Percentiles rank a stretch among this genome's conserved stretches.
These are phyloP conservation scores for Sporothrix luriei DNA, from an alignment of 2,329 filamentous ascomycete genomes.

Conservation along the genomic window DNA sequence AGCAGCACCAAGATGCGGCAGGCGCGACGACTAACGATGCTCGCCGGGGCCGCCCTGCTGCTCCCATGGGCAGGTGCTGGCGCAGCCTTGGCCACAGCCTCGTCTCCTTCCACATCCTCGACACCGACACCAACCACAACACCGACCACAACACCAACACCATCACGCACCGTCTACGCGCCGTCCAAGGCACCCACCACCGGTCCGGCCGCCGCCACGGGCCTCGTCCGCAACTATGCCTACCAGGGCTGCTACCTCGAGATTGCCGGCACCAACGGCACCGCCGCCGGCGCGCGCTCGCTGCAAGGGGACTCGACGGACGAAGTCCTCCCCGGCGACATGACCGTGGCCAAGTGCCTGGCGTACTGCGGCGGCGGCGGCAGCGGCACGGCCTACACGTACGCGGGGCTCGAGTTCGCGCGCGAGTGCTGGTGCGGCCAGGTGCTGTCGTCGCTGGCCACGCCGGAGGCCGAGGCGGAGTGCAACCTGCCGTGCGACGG, in stretches of 20 bases:
- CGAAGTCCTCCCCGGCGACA: conserved; percentile 48
- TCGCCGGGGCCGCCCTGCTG: conserved; percentile 13
- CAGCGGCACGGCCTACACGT: conserved; percentile 47
- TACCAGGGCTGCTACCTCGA: conserved; percentile 65
- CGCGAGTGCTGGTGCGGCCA: conserved; percentile 65
- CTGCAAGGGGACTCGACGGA: conserved; percentile 48
- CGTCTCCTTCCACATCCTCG: neutral
- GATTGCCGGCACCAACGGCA: conserved; percentile 50
- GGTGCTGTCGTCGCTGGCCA: conserved; percentile 51
- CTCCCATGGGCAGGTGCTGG: neutral
- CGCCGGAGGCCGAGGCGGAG: conserved; percentile 49
- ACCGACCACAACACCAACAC: conserved; percentile 15
- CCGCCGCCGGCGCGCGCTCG: conserved; percentile 48
- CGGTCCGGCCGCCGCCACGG: conserved; percentile 52
- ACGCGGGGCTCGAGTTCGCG: conserved; percentile 57
- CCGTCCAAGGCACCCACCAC: conserved; percentile 42
- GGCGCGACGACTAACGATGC: conserved; percentile 24
- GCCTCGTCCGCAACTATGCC: conserved; percentile 57
- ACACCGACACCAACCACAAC: neutral
- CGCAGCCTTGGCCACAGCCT: conserved; percentile 21
- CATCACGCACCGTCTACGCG: conserved; percentile 43
- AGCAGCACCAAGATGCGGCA: conserved; percentile 25
- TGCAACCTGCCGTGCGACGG: conserved; percentile 60
- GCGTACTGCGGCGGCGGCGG: conserved; percentile 49
- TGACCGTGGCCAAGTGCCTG: conserved; percentile 58